These are phyloP conservation scores for Saccharomyces hybrid DNA, from an alignment of 1,139 yeast genomes.

Conservation along the genomic window DNA sequence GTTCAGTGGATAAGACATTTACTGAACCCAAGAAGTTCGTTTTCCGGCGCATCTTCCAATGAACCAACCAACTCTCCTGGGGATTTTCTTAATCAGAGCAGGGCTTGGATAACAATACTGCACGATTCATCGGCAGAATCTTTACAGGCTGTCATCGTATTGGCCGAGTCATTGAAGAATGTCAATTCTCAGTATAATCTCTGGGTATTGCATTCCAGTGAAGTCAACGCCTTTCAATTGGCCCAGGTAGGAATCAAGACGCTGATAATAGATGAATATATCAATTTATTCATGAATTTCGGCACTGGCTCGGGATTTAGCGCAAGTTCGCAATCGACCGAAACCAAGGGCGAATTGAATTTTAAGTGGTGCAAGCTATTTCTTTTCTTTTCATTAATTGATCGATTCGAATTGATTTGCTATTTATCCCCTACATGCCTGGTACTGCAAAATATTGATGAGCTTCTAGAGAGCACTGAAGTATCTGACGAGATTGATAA, in stretches of 20 bases:
- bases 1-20: conserved; percentile 29
- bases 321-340: not conserved
- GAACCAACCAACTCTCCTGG: conserved; percentile 13
- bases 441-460: conserved; percentile 27
- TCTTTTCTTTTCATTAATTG: conserved; percentile 19
- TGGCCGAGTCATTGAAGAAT: conserved; percentile 20
- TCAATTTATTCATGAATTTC: not conserved
- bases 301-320: not conserved
- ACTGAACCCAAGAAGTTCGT: conserved; percentile 32
- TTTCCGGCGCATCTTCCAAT: conserved; percentile 25
- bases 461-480: conserved; percentile 21
- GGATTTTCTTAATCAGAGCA: conserved; percentile 1
- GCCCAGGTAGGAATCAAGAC: conserved; percentile 11
- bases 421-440: conserved; percentile 28
- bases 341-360: not conserved
- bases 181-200: conserved; percentile 23
- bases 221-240: conserved; percentile 11
- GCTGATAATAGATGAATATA: conserved; percentile 10
- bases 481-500: conserved; percentile 24
- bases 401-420: conserved; percentile 24
- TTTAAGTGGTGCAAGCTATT: conserved; percentile 17
- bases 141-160: conserved; percentile 20
- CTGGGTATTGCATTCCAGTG: conserved; percentile 18
- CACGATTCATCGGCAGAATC: conserved; percentile 16
- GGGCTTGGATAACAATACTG: conserved; percentile 28